Percentiles rank a stretch among this genome's conserved stretches.
Conservation (phyloP, 208 protist species). For the Porcisia deanei region DNA sequence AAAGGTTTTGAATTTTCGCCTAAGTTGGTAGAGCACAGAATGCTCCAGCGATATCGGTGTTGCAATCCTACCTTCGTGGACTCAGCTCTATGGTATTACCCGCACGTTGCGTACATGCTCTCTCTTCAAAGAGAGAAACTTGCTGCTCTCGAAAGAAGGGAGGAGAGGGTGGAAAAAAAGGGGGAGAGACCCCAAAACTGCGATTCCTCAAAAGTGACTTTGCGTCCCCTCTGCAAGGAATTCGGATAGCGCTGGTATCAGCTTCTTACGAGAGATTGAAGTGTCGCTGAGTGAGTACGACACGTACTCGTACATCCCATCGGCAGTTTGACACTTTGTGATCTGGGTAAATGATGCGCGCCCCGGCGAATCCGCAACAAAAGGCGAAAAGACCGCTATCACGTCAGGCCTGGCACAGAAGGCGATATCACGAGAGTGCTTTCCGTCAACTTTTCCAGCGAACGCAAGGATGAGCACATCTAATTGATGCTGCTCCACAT, state of each 20-base stretch:
- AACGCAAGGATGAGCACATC: constrained; percentile 66
- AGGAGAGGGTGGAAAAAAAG: not conserved
- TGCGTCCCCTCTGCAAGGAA: constrained; percentile 50
- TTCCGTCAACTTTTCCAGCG: constrained; percentile 56
- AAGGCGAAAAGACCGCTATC: constrained; percentile 46
- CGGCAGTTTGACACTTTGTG: constrained; percentile 9
- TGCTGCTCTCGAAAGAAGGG: not conserved
- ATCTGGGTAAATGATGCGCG: constrained; percentile 41
- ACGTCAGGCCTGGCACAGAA: constrained; percentile 42
- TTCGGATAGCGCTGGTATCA: constrained; percentile 55
- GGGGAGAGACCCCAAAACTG: not conserved
- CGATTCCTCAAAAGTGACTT: constrained; percentile 36
- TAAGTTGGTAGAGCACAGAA: not conserved
- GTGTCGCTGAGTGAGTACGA: constrained; percentile 74
- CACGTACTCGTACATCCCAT: constrained; percentile 30
- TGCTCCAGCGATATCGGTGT: not conserved
- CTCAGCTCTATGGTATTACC: not conserved
- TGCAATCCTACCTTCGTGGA: not conserved
- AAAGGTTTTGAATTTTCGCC: not conserved
- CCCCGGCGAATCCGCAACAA: constrained; percentile 30
- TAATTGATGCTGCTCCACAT: constrained; percentile 43
- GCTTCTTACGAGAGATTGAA: constrained; percentile 72
- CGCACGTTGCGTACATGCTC: too few relatives aligned
- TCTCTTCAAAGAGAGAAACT: not conserved
- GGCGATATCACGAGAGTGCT: constrained; percentile 57